These are phyloP conservation scores for Nannizziopsis barbatae DNA, from an alignment of 2,329 filamentous ascomycete species.

Conservation along the genomic window DNA sequence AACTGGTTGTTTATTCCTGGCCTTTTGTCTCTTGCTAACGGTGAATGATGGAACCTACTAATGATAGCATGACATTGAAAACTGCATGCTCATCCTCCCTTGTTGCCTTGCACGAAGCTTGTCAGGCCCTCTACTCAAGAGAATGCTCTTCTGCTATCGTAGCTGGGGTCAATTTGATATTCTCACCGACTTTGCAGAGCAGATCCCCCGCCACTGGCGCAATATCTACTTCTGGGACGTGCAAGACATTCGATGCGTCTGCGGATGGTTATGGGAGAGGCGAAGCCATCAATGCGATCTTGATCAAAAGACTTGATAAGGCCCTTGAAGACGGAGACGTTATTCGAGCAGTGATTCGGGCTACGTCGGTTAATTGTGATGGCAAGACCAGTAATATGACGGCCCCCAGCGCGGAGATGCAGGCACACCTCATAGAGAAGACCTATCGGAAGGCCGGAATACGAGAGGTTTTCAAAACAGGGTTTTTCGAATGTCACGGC, in stretches of 20 bases:
- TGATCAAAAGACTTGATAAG: slow-evolving; percentile 22
- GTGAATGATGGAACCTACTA: not conserved
- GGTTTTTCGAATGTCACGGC: slow-evolving; percentile 9
- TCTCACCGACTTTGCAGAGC: not conserved
- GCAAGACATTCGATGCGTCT: slow-evolving; percentile 24
- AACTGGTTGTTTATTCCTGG: not conserved
- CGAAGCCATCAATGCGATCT: slow-evolving; percentile 26
- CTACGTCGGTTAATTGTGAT: slow-evolving; percentile 23
- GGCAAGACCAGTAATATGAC: slow-evolving; percentile 20
- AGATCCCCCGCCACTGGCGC: slow-evolving; percentile 28
- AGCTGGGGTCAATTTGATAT: not conserved
- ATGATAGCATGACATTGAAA: slow-evolving; percentile 19
- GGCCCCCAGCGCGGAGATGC: slow-evolving; percentile 17
- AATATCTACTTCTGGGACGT: slow-evolving; percentile 26
- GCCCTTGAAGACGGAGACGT: slow-evolving; percentile 27
- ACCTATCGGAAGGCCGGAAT: slow-evolving; percentile 25
- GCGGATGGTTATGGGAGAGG: slow-evolving; percentile 29
- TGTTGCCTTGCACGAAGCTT: slow-evolving; percentile 20
- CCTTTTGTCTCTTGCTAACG: not conserved
- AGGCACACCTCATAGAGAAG: slow-evolving; percentile 23
- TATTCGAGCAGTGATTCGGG: slow-evolving; percentile 27
- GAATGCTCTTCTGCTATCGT: slow-evolving; percentile 15
- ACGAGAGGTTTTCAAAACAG: not conserved
- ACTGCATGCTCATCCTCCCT: slow-evolving; percentile 23
- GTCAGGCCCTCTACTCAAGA: slow-evolving; percentile 17